A percentile compares a stretch with the other conserved stretches of the same genome.
phyloP scores from a whole-genome alignment of 768 basidiomycete species.

The Podaxis rugospora region DNA sequence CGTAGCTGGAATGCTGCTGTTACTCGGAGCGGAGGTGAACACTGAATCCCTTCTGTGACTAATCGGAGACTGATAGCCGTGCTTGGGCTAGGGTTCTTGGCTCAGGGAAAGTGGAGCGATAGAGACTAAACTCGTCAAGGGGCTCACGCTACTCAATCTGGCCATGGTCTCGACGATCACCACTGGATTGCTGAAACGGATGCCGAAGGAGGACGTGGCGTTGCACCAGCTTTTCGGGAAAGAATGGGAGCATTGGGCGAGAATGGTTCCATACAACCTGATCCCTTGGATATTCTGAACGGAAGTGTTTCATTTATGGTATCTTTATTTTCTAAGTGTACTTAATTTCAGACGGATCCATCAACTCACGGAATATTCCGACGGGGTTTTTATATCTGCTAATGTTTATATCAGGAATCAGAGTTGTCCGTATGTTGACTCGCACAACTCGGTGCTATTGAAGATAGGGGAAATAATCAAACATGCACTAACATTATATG shows the following conservation, averaged over 20 bases:
- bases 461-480: not conserved
- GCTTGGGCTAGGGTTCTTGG: slow-evolving; percentile 35
- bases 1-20: slow-evolving; percentile 28
- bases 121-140: slow-evolving; percentile 25
- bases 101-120: slow-evolving; percentile 37
- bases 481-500: not conserved
- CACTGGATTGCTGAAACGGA: slow-evolving; percentile 32
- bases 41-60: not conserved
- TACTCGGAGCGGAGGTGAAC: slow-evolving; percentile 32
- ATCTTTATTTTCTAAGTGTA: not conserved
- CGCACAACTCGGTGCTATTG: not conserved
- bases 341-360: not conserved
- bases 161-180: slow-evolving; percentile 26
- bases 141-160: slow-evolving; percentile 21
- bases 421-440: not conserved
- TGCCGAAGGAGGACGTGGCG: slow-evolving; percentile 41
- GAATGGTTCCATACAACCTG: slow-evolving; percentile 41
- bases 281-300: slow-evolving; percentile 43
- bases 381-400: not conserved
- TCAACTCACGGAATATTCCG: not conserved
- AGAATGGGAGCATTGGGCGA: slow-evolving; percentile 41
- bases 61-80: not conserved
- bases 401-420: not conserved
- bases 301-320: not conserved
- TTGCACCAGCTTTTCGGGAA: slow-evolving; percentile 35